phyloP scores from a whole-genome alignment of 2,329 filamentous ascomycete species.

The Arthrobotrys entomopaga region DNA sequence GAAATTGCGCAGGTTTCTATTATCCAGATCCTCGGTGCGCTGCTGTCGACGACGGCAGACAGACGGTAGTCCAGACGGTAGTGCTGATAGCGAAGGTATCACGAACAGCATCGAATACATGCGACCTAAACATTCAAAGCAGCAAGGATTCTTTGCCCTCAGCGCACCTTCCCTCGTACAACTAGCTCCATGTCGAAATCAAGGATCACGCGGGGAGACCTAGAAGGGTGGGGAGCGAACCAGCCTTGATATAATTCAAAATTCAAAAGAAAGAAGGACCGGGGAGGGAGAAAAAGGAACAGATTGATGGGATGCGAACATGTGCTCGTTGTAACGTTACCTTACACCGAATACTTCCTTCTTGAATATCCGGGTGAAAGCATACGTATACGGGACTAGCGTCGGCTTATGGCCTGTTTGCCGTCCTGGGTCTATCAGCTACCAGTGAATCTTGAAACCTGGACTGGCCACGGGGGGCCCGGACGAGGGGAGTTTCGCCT shows the following conservation, averaged over 20 bases:
- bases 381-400: slow-evolving; percentile 50
- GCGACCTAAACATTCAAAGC: slow-evolving; percentile 23
- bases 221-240: slow-evolving; percentile 15
- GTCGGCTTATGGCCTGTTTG: slow-evolving; percentile 36
- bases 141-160: slow-evolving; percentile 42
- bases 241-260: not conserved
- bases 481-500: slow-evolving; percentile 42
- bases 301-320: slow-evolving; percentile 36
- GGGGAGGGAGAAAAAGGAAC: not conserved
- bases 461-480: slow-evolving; percentile 26
- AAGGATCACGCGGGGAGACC: slow-evolving; percentile 53
- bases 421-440: slow-evolving; percentile 44
- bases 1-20: slow-evolving; percentile 52
- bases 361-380: slow-evolving; percentile 54
- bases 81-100: slow-evolving; percentile 26
- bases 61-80: slow-evolving; percentile 13
- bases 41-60: slow-evolving; percentile 15
- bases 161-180: slow-evolving; percentile 53
- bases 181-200: slow-evolving; percentile 52
- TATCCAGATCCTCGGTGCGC: slow-evolving; percentile 46
- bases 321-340: slow-evolving; percentile 56
- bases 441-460: slow-evolving; percentile 37
- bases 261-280: not conserved
- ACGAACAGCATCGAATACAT: slow-evolving; percentile 39
- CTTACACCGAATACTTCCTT: slow-evolving; percentile 50